phyloP scores from a whole-genome alignment of 2,329 filamentous ascomycete genomes.

The Grosmannia penicillata region DNA sequence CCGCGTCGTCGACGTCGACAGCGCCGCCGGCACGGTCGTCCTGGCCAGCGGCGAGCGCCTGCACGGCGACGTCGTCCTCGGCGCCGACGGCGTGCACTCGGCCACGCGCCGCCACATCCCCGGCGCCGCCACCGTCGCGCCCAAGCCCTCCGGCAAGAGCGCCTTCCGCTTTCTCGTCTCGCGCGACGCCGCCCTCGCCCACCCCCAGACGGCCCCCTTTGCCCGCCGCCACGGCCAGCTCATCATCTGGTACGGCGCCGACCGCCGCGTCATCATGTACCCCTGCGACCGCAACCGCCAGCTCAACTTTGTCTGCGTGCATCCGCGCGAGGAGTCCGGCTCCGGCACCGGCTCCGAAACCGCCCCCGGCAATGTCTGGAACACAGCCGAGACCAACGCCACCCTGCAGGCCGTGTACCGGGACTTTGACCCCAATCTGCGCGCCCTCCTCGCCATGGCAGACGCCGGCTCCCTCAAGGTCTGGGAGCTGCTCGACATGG shows the following conservation, averaged over 20 bases:
- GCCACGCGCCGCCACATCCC: slow-evolving; percentile 14
- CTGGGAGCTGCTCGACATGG: slow-evolving; percentile 47
- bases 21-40: slow-evolving; percentile 21
- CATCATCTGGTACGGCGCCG: slow-evolving; percentile 24
- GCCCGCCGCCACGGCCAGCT: slow-evolving; percentile 16
- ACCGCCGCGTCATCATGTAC: slow-evolving; percentile 31
- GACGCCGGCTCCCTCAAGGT: slow-evolving; percentile 32
- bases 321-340: slow-evolving; percentile 28
- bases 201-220: slow-evolving; percentile 20
- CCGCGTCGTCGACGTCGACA: slow-evolving; percentile 27
- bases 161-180: slow-evolving; percentile 42
- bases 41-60: slow-evolving; percentile 27
- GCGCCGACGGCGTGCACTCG: slow-evolving; percentile 36
- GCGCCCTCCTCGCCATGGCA: slow-evolving; percentile 24
- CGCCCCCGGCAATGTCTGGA: slow-evolving; percentile 21
- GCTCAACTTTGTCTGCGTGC: slow-evolving; percentile 36
- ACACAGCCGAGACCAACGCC: slow-evolving; percentile 19
- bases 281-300: slow-evolving; percentile 27
- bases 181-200: slow-evolving; percentile 16
- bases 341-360: slow-evolving; percentile 4
- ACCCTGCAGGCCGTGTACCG: slow-evolving; percentile 23
- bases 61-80: slow-evolving; percentile 33
- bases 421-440: slow-evolving; percentile 26
- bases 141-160: slow-evolving; percentile 30
- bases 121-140: slow-evolving; percentile 5